Conservation (phyloP, 306 rosid species). For the Lupinus albus region DNA sequence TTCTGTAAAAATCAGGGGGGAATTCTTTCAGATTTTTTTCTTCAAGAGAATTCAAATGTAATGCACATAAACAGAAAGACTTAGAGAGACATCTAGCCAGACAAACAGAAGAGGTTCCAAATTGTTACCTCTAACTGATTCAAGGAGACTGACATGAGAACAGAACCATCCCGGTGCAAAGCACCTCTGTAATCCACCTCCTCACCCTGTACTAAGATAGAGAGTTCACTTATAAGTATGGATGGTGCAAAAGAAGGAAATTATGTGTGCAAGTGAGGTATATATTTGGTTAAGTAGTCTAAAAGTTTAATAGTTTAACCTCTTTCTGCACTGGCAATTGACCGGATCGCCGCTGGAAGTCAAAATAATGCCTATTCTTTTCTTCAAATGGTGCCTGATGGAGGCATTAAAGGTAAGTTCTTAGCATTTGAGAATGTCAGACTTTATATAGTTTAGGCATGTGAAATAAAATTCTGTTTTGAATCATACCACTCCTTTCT, state of each 20-base stretch:
- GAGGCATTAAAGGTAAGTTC: constrained; percentile 42
- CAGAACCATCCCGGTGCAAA: constrained; percentile 96
- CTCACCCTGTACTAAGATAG: constrained; percentile 67
- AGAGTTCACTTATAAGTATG: constrained; percentile 21
- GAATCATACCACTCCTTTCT: constrained; percentile 91
- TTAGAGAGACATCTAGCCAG: constrained; percentile 8
- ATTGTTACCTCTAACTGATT: constrained; percentile 80
- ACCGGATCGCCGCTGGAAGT: constrained; percentile 95
- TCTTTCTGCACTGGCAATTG: constrained; percentile 88
- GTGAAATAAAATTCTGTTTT: constrained; percentile 30
- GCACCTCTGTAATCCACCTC: constrained; percentile 95
- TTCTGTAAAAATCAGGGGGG: constrained; percentile 50
- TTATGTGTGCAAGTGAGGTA: background rate
- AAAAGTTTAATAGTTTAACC: constrained; percentile 50
- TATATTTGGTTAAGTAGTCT: background rate
- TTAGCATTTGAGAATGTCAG: constrained; percentile 18
- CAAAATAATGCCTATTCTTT: constrained; percentile 88
- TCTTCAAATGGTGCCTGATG: constrained; percentile 89
- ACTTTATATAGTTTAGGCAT: constrained; percentile 23
- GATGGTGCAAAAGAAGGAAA: constrained; percentile 6
- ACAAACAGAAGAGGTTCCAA: constrained; percentile 13
- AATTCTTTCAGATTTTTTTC: background rate
- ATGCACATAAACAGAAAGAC: constrained; percentile 21
- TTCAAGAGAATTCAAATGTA: background rate
- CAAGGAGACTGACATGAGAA: constrained; percentile 86